Evolutionary conservation across 2,329 filamentous ascomycete species (phyloP), one percentile per base, ranked within the genome.

Genomic region (Nemania bipapillata): DNA sequence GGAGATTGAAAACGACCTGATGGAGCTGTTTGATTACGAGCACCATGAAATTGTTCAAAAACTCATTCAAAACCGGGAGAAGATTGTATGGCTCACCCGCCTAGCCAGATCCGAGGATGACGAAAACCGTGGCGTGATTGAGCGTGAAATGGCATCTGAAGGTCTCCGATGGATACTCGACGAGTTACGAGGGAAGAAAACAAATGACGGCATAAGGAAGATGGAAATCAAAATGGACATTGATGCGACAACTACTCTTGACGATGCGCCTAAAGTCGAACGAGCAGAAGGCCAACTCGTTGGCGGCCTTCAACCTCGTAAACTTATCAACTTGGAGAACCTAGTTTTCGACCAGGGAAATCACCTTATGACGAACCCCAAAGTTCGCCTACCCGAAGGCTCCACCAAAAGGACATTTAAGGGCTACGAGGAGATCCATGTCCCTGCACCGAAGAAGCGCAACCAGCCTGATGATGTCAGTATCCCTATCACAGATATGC

Each of bases 321-420:
- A 92, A 77, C 83, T 93, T 52, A 93, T 99, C 79, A 98, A 98
- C 78, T 85, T 99, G 59, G 95, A 99, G 66, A 98, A 98, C 76
- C 88, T 99, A 37, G 88, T 97, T 45, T 99, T 99, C 78, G 96
- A 98, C 74, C 95, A 98, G 81, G 96, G 96, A 61, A 99, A 98
- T 76, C 96, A 99, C 83, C 86, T 99, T 50, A 99, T 98, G 95
- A 98, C 96, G n/a, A 99, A 99, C 76, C 92, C 94, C 6, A 97
- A 94, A 78, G 96, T 99, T 54, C 91, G 92, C 71, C 86, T 99
- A 22, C 96, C 96, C 0, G 93, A 97, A 78, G 96, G 96, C 11
- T 97, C 96, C 1, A 97, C 93, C 0, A 97, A 98, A 80, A 89
- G 94, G 55, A 93, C 92, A 0, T 97, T 97, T 83, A 99, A 99